Base-by-base conservation (phyloP, 1,284 basidiomycete species). In the Melampsora larici-populina region DNA sequence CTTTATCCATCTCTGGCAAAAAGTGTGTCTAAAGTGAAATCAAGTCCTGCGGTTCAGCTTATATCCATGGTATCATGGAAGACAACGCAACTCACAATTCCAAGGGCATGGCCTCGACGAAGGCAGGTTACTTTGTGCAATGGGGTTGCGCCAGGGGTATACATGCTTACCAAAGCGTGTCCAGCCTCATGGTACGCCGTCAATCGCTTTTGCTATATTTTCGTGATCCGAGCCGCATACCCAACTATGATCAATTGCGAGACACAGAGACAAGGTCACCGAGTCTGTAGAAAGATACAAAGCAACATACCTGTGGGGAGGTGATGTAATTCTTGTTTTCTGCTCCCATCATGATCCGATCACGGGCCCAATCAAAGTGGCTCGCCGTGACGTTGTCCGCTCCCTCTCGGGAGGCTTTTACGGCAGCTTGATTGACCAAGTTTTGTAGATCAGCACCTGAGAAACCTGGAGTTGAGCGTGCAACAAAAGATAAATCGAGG, bases 141-240 rank as follows among this genome's bases (percentile, higher is more conserved):
- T 40, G 94, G 94, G 88, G 94, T 93, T 36, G 94, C 93, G 74
- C 94, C 94, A 79, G 92, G 89, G 0, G 95, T 97, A 83, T 93
- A 93, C 49, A 97, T 85, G 7, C 94, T 93, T 26, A 93, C 89
- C 29, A 97, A 88, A 21, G 94, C 93, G 84, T 97, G 94, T 11
- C 94, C 94, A 79, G 93, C 94, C 87, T 97, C 94, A 84, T 97
- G 95, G 85, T 96, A 97, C 7, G 95, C 95, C 0, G 94, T 97
- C 78, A 92, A 58, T 72, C 69, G 58, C 36, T 73, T 71, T 73
- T 71, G 71, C 76, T 66, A 55, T 60, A 11, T n/a, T 31, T 17
- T n/a, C 55, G 8, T n/a, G 17, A 29, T n/a, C 33, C 21, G 1
- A 62, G 31, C 11, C 31, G 11, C 48, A 58, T 31, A 31, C 24